Evolutionary conservation across 306 rosid genomes (phyloP).

Genomic region (Citrullus mucosospermus): DNA sequence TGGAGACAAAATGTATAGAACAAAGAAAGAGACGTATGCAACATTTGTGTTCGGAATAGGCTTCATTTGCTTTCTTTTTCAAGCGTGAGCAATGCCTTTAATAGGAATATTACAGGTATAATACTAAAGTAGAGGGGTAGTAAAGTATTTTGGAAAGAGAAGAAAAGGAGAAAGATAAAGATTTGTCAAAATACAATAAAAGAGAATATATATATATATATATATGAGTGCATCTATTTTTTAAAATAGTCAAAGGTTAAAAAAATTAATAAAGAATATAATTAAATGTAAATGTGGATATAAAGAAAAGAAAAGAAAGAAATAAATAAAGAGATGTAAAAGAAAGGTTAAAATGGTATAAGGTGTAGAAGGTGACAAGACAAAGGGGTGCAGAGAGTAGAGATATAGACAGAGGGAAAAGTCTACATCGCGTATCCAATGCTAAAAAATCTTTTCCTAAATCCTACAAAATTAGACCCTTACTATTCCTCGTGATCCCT

Average conservation of each 20-base stretch:
- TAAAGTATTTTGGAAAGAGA: background rate
- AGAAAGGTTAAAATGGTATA: too few species aligned
- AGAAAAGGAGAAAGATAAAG: background rate
- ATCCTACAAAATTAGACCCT: background rate
- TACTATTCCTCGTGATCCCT: too few species aligned
- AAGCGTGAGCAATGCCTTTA: background rate
- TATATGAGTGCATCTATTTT: too few species aligned
- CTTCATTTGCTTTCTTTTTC: background rate
- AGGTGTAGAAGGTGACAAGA: background rate
- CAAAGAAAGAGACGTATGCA: background rate
- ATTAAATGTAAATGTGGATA: too few species aligned
- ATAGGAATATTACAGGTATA: background rate
- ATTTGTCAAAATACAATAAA: background rate
- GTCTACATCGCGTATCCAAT: background rate
- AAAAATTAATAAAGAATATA: too few species aligned
- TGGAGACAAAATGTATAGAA: background rate
- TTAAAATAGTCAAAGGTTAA: too few species aligned
- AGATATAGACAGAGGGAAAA: background rate
- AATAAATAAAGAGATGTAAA: too few species aligned
- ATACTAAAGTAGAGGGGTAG: background rate
- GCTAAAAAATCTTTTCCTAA: background rate
- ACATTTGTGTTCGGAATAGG: background rate
- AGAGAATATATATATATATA: too few species aligned
- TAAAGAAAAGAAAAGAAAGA: background rate
- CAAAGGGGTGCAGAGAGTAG: background rate